Base-by-base conservation (phyloP, 106 monocot species). In the Alisma plantagoaquatica region DNA sequence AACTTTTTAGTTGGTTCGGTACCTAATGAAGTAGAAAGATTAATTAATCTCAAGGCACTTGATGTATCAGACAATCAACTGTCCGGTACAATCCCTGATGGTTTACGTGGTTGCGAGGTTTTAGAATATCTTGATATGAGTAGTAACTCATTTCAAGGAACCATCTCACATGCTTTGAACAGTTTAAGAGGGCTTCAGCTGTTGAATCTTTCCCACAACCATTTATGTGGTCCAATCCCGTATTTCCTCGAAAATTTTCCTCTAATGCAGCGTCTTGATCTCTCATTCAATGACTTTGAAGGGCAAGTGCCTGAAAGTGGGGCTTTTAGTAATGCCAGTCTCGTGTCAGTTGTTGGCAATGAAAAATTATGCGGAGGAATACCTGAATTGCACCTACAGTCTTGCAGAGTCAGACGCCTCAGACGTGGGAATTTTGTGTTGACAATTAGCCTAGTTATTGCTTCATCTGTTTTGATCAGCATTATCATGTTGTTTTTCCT, bases 261-360 rank as follows among this genome's bases (percentile, higher is more conserved):
- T 1, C 9, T 15, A 4, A 31, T 69, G 9, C 1, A 60, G 0
- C 23, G 11, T 18, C 20, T 69, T 3, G 33, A 69, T 18, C 60
- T 69, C 16, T 69, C 68, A 3, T 69, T 52, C 43, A 69, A 69
- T 30, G 26, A 53, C 11, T 33, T 69, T 23, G 59, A 32, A 25
- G 68, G 68, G 7, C 19, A 50, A 23, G 29, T 69, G 31, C 68
- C 68, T 11, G 6, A 1, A 2, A 23, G 23, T 19, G 51, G 60
- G 2, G 27, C 43, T 5, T 69, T 69, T n/a, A 3, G 23, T 8
- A 59, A 50, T 28, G 42, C 21, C 7, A 51, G 38, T 12, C 3
- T 3, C 12, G n/a, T 24, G 0, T 57, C 67, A 2, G 32, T 67
- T 17, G 14, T 48, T 25, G 68, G 68, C 18, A 69, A 69, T 19